These are phyloP conservation scores for Hyaloscypha hepaticicola DNA, from an alignment of 495 filamentous ascomycete species.

Conservation along the genomic window DNA sequence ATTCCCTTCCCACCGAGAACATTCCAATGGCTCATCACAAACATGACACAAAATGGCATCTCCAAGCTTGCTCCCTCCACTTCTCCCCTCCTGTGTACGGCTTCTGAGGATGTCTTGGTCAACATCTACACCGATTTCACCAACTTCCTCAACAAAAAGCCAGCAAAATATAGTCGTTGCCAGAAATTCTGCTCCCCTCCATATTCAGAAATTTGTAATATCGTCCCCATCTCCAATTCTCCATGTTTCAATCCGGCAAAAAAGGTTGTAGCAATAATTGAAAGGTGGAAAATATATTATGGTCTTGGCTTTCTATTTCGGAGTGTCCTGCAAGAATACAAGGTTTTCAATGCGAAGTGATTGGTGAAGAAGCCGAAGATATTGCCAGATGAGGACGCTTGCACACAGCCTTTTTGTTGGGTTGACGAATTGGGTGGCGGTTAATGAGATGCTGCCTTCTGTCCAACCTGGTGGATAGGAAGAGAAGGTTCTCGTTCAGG, in stretches of 20 bases:
- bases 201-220: constrained; percentile 46
- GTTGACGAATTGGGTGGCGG: constrained; percentile 48
- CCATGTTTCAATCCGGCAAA: constrained; percentile 37
- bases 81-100: constrained; percentile 42
- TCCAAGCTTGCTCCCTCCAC: constrained; percentile 45
- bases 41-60: constrained; percentile 49
- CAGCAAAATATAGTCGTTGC: constrained; percentile 47
- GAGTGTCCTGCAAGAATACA: constrained; percentile 44
- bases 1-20: constrained; percentile 29
- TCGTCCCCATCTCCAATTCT: constrained; percentile 29
- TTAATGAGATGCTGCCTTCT: constrained; percentile 45
- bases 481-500: constrained; percentile 45
- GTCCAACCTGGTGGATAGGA: constrained; percentile 32
- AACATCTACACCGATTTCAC: constrained; percentile 53
- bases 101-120: constrained; percentile 54
- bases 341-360: constrained; percentile 39
- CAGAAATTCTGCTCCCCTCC: constrained; percentile 35
- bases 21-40: constrained; percentile 50
- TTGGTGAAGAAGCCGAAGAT: constrained; percentile 42
- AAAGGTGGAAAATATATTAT: constrained; percentile 34
- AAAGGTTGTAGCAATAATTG: constrained; percentile 44
- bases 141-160: constrained; percentile 59
- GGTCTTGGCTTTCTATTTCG: constrained; percentile 40
- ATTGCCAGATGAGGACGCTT: constrained; percentile 42
- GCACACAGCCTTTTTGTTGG: constrained; percentile 44